phyloP scores from a whole-genome alignment of 2,329 filamentous ascomycete genomes.

The Colletotrichum paranaense region DNA sequence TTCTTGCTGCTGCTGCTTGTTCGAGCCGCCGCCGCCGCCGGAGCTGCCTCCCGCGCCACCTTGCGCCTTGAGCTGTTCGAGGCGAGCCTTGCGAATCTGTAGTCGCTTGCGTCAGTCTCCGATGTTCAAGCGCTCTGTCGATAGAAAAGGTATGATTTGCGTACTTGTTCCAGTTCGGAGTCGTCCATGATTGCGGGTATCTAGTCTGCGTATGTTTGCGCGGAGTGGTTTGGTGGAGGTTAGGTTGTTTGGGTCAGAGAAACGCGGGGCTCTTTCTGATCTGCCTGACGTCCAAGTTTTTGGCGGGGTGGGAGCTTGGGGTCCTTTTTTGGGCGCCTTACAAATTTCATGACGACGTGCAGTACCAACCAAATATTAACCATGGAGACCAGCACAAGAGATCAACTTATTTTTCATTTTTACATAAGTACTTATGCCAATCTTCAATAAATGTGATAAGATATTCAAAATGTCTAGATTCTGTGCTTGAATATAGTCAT shows the following conservation, averaged over 20 bases:
- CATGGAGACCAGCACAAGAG: not conserved
- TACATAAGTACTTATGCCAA: too few species aligned
- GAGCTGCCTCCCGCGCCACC: slow-evolving; percentile 59
- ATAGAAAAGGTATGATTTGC: not conserved
- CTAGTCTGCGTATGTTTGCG: slow-evolving; percentile 4
- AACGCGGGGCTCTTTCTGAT: slow-evolving; percentile 29
- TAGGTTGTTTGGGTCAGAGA: slow-evolving; percentile 21
- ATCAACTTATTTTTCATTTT: not conserved
- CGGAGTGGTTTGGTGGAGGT: slow-evolving; percentile 6
- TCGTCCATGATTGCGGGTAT: slow-evolving; percentile 50
- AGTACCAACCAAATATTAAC: not conserved
- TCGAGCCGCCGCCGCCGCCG: slow-evolving; percentile 51
- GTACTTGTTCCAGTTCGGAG: slow-evolving; percentile 54
- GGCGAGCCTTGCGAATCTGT: slow-evolving; percentile 90
- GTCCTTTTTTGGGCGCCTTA: slow-evolving; percentile 1
- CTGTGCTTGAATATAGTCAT: not conserved
- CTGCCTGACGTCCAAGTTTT: slow-evolving; percentile 32
- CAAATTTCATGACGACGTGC: slow-evolving; percentile 14
- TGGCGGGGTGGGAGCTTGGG: slow-evolving; percentile 29
- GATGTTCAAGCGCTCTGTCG: too few species aligned
- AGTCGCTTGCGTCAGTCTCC: slow-evolving; percentile 16
- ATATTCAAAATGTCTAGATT: not conserved
- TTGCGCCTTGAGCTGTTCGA: slow-evolving; percentile 90
- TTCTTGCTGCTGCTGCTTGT: slow-evolving; percentile 73
- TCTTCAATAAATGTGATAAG: not conserved